Evolutionary conservation across 139 green algal species (phyloP).

Genomic region (Chlorella sorokiniana): DNA sequence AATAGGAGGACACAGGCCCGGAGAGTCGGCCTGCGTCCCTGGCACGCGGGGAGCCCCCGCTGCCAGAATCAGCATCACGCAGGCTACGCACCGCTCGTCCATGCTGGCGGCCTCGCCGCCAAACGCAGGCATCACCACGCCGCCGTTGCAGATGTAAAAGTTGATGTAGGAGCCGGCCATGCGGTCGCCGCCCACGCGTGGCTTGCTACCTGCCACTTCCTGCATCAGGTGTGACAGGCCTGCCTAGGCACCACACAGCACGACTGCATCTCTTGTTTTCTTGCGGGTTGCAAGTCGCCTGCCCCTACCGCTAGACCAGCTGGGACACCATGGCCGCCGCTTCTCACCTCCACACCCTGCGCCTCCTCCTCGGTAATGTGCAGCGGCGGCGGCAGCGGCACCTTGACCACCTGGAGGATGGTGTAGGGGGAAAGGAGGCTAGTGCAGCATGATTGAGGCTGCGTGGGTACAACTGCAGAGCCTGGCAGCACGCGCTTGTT

Average conservation of each 20-base stretch:
- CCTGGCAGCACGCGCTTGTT: not conserved
- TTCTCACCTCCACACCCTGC: slow-evolving; percentile 31
- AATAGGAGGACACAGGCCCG: not conserved
- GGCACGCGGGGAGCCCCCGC: not conserved
- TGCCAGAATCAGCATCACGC: not conserved
- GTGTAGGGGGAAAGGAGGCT: not conserved
- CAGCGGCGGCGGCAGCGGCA: slow-evolving; percentile 67
- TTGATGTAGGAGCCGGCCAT: slow-evolving; percentile 76
- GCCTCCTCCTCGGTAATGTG: slow-evolving; percentile 56
- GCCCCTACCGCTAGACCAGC: not conserved
- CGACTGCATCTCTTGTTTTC: not conserved
- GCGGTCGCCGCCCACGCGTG: slow-evolving; percentile 46
- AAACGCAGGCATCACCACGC: slow-evolving; percentile 60
- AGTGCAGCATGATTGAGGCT: not conserved
- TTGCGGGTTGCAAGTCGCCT: too few species aligned
- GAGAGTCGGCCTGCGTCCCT: too few species aligned
- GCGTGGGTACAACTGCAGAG: not conserved
- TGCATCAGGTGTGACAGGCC: not conserved
- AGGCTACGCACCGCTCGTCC: slow-evolving; percentile 9
- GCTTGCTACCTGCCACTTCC: slow-evolving; percentile 7
- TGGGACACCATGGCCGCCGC: too few species aligned
- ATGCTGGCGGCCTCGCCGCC: slow-evolving; percentile 24
- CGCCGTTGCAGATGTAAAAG: slow-evolving; percentile 80
- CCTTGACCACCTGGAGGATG: slow-evolving; percentile 59
- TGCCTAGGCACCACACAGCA: not conserved